A percentile compares a stretch with the other conserved stretches of the same genome.
Evolutionary conservation across 805 yeast genomes (phyloP).

Genomic region (Brettanomyces anomalus): DNA sequence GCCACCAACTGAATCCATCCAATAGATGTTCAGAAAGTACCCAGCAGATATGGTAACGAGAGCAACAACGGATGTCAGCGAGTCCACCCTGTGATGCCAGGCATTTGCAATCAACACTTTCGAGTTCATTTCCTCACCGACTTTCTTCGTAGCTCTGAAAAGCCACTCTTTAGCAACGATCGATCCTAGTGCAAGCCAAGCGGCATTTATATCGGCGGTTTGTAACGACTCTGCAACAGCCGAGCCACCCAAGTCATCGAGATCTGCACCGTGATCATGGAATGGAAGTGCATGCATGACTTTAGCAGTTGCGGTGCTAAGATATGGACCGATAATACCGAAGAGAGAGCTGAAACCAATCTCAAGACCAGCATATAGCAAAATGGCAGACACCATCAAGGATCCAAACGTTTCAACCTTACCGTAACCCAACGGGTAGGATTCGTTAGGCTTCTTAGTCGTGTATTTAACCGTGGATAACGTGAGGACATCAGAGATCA

Average conservation of each 20-base stretch:
- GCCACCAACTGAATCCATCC: constrained; percentile 93
- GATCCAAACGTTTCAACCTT: constrained; percentile 91
- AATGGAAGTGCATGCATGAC: constrained; percentile 38
- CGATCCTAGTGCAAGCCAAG: constrained; percentile 91
- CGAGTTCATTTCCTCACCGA: constrained; percentile 72
- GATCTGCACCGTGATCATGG: constrained; percentile 46
- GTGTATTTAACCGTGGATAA: constrained; percentile 81
- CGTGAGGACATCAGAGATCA: constrained; percentile 84
- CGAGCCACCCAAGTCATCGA: constrained; percentile 24
- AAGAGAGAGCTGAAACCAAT: constrained; percentile 82
- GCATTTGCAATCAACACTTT: constrained; percentile 94
- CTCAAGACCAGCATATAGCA: constrained; percentile 79
- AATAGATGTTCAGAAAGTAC: constrained; percentile 62
- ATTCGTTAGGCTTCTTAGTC: constrained; percentile 42
- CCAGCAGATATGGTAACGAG: constrained; percentile 82
- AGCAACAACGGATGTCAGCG: constrained; percentile 86
- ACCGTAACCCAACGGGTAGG: constrained; percentile 85
- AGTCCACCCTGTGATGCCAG: constrained; percentile 97
- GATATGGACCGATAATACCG: constrained; percentile 54
- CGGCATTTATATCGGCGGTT: constrained; percentile 76
- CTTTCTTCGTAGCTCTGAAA: constrained; percentile 69
- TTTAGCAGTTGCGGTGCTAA: constrained; percentile 57
- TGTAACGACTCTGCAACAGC: constrained; percentile 20
- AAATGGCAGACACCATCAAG: constrained; percentile 72
- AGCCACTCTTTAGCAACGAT: constrained; percentile 84